Base-by-base conservation (phyloP, 2,329 filamentous ascomycete species). In the Colletotrichum filicis region DNA sequence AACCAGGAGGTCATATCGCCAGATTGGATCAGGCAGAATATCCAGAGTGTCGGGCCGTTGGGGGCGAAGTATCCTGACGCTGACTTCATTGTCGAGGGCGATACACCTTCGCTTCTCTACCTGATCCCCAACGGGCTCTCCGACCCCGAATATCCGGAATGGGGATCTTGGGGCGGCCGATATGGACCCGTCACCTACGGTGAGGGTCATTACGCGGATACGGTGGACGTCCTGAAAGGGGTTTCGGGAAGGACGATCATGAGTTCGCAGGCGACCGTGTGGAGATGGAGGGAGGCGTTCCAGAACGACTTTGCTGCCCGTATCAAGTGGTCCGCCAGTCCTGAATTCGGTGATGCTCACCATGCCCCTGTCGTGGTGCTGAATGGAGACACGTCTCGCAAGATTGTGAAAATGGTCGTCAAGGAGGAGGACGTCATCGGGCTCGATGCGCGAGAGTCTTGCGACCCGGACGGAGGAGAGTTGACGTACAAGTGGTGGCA, bases 241-340 rank as follows among this genome's bases (percentile, higher is more conserved):
- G 28, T 72, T 14, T 77, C 84, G 70, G 79, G 80, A 4, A 75
- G 77, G 35, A 78, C 64, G 2, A 79, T 80, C 68, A 76, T 77
- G 42, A 80, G 79, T 49, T 87, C 85, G 61, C 83, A 87, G 26
- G 86, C 86, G 2, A 87, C 85, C 0, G 85, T 89, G 37, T 89
- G 87, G 87, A 80, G 87, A n/a, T 89, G 87, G 87, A 78, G 87
- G 16, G 80, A 85, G 65, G 85, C 87, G 0, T 89, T 85, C 69
- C 86, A 88, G 77, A 84, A 85, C 60, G 86, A 88, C 67, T 76
- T 76, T 61, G 76, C 76, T 6, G 74, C 74, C 0, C 67, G 76
- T 4, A 75, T 76, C 55, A 68, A 66, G 69, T 76, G 75, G 75
- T 60, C 66, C 2, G 63, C 70, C 26, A 66, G 26, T 30, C 9